Percentiles rank a stretch among this genome's conserved stretches.
These are phyloP conservation scores for Barnettozyma pratensis DNA, from an alignment of 805 yeast genomes.

Conservation along the genomic window DNA sequence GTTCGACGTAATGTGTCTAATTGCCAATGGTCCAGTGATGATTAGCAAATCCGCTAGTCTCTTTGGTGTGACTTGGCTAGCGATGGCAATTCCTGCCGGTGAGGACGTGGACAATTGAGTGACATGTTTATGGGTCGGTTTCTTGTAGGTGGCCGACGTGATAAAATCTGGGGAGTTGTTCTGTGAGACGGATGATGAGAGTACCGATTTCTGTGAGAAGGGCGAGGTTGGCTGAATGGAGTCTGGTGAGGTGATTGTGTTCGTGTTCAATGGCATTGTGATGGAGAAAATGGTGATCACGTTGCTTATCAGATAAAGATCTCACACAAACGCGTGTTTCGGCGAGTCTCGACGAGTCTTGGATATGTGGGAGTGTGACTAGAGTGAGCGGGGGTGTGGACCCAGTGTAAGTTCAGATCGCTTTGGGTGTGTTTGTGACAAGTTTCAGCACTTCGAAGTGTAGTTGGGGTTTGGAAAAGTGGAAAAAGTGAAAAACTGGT, in stretches of 20 bases:
- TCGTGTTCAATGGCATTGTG: not conserved
- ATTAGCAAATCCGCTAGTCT: conserved; percentile 64
- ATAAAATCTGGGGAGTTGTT: conserved; percentile 23
- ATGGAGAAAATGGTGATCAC: not conserved
- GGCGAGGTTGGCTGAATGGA: conserved; percentile 25
- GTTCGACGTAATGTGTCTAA: conserved; percentile 81
- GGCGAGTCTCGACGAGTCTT: not conserved
- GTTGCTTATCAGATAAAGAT: conserved; percentile 1
- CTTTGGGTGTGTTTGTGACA: too few relatives aligned
- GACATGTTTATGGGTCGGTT: conserved; percentile 24
- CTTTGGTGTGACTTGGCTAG: conserved; percentile 76
- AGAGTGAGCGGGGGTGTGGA: not conserved
- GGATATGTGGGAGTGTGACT: not conserved
- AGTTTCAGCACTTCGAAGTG: not conserved
- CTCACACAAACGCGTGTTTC: conserved; percentile 1
- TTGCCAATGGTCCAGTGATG: conserved; percentile 82
- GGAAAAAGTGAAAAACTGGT: not conserved
- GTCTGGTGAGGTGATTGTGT: conserved; percentile 14
- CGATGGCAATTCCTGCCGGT: conserved; percentile 85
- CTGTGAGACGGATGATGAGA: conserved; percentile 13
- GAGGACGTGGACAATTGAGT: conserved; percentile 64
- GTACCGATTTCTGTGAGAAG: conserved; percentile 19
- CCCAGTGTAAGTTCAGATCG: too few relatives aligned
- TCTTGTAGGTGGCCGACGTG: conserved; percentile 23
- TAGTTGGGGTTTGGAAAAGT: not conserved